These are phyloP conservation scores for Stephanodiscus triporus DNA, from an alignment of 108 stramenopile genomes.

Conservation along the genomic window DNA sequence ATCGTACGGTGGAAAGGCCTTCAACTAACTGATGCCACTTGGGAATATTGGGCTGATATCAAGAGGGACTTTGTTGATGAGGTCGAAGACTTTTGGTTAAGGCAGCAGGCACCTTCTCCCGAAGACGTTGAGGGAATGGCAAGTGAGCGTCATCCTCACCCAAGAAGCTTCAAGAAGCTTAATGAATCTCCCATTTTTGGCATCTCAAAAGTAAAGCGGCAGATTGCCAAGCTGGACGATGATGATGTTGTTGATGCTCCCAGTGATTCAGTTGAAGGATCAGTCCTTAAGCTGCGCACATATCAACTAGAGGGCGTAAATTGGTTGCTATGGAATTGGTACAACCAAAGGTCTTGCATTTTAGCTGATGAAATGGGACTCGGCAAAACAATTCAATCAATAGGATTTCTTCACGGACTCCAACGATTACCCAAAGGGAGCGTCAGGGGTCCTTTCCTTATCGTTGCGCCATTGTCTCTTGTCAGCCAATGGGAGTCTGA, in stretches of 20 bases:
- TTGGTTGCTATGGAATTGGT: constrained; percentile 97
- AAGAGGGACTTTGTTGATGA: constrained; percentile 81
- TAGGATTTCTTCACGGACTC: constrained; percentile 72
- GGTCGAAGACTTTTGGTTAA: constrained; percentile 83
- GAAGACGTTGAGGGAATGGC: constrained; percentile 44
- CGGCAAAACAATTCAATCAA: constrained; percentile 83
- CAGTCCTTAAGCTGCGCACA: constrained; percentile 80
- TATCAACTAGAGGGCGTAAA: constrained; percentile 98
- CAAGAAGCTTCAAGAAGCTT: constrained; percentile 78
- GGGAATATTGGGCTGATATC: constrained; percentile 90
- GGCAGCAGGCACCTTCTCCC: constrained; percentile 70
- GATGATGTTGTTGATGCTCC: constrained; percentile 52
- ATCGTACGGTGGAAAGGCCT: constrained; percentile 88
- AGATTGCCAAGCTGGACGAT: constrained; percentile 51
- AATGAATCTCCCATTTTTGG: constrained; percentile 79
- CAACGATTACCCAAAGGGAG: constrained; percentile 50
- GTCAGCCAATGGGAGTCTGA: constrained; percentile 96
- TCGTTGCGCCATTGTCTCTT: constrained; percentile 90
- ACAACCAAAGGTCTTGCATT: constrained; percentile 90
- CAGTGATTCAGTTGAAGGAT: constrained; percentile 25
- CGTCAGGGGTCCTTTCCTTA: constrained; percentile 91
- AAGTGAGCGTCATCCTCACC: constrained; percentile 65
- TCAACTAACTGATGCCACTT: constrained; percentile 81
- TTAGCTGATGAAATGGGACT: constrained; percentile 97
- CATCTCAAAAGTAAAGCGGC: constrained; percentile 58